Evolutionary conservation across 1,139 yeast species (phyloP), one percentile per base, ranked within the genome.

Genomic region (Diutina siamensis): DNA sequence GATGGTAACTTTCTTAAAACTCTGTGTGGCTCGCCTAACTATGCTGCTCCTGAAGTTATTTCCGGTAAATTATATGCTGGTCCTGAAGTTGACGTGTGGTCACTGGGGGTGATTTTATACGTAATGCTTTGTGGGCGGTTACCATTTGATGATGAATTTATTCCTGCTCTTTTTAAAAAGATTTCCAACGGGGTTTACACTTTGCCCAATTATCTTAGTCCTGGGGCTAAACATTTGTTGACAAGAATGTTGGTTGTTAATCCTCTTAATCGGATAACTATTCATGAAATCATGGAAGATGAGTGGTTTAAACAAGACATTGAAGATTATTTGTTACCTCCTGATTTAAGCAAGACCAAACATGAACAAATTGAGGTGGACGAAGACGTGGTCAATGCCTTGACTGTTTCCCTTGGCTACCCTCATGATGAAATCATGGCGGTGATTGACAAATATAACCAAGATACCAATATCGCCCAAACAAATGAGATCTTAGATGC

Each of bases 71-170:
- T 92, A 48, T 92, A 92, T 58, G 98, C 97, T 1, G 98, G 98
- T 4, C 97, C 97, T 2, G 98, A 92, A 64, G 98, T 92, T 45
- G 98, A 94, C 62, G 97, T 94, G 46, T 94, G 99, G 99, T 85
- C 95, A 0, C 84, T 95, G 55, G 98, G 99, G 55, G 97, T 94
- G 45, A 92, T 94, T 47, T 71, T 92, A 50, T 92, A 89, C 57
- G 98, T 94, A 44, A 88, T 92, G 96, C 73, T 92, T 47, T 92
- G 97, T 65, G 97, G 99, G 35, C 74, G 97, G 58, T 74, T 94
- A 53, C 99, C 99, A 12, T 94, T 94, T 63, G 98, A 92, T 63
- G 98, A 92, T 61, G 98, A 92, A 57, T 86, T 89, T 59, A 92
- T 92, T 48, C 99, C 99, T 4, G 95, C 94, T 1, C 71, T 92